A percentile compares a stretch with the other conserved stretches of the same genome.
Evolutionary conservation across 305 asterid genomes (phyloP).

Genomic region (Solanum hybrid): DNA sequence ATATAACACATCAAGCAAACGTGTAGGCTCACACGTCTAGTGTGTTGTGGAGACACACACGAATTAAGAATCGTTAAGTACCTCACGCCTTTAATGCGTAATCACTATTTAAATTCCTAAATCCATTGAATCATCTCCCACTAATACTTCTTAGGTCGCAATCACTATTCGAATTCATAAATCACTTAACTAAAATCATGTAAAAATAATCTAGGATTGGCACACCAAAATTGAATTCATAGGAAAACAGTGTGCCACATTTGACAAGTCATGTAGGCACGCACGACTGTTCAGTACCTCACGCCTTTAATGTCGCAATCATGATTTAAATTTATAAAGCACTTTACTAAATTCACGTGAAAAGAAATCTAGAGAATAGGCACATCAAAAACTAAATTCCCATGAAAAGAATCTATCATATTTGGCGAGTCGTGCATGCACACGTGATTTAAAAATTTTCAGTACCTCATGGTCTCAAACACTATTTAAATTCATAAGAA

Average conservation of each 20-base stretch:
- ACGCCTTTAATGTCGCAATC: neutral
- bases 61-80: neutral
- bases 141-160: neutral
- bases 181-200: neutral
- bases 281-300: neutral
- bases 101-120: neutral
- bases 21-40: neutral
- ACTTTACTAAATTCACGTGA: neutral
- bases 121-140: neutral
- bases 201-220: neutral
- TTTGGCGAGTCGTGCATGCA: neutral
- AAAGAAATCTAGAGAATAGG: neutral
- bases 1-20: neutral
- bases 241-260: neutral
- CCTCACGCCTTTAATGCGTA: neutral
- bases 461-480: neutral
- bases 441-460: neutral
- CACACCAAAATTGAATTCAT: neutral
- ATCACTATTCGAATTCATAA: neutral
- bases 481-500: neutral
- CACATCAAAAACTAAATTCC: neutral
- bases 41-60: neutral
- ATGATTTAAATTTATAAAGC: too few species aligned
- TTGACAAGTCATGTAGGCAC: neutral
- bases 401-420: neutral